Evolutionary conservation across 1,284 basidiomycete species (phyloP).

Genomic region (Boletus sp.): DNA sequence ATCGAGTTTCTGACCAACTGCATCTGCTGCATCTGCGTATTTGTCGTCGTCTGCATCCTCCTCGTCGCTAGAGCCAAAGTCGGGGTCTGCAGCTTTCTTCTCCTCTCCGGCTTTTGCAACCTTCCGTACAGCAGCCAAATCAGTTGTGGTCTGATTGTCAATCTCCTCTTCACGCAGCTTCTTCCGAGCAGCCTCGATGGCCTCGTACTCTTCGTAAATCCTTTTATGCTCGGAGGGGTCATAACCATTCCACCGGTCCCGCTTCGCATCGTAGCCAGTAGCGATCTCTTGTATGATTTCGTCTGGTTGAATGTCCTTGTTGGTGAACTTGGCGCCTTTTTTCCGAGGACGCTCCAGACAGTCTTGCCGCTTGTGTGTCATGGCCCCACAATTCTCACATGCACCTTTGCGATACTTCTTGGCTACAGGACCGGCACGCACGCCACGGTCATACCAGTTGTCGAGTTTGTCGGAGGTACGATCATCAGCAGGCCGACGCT

Average conservation of each 20-base stretch:
- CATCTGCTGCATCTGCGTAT: slow-evolving; percentile 96
- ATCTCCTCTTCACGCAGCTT: slow-evolving; percentile 94
- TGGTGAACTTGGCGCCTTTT: slow-evolving; percentile 93
- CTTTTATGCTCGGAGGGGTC: slow-evolving; percentile 82
- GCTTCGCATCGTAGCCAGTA: slow-evolving; percentile 90
- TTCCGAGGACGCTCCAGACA: slow-evolving; percentile 95
- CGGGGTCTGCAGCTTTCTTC: slow-evolving; percentile 69
- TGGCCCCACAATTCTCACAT: slow-evolving; percentile 97
- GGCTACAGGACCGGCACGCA: slow-evolving; percentile 80
- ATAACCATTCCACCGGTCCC: slow-evolving; percentile 99
- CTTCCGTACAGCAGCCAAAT: slow-evolving; percentile 76
- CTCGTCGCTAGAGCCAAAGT: slow-evolving; percentile 95
- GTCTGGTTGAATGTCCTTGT: slow-evolving; percentile 87
- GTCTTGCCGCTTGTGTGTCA: slow-evolving; percentile 89
- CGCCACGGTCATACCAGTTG: slow-evolving; percentile 92
- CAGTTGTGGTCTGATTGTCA: slow-evolving; percentile 93
- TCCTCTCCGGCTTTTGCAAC: slow-evolving; percentile 76
- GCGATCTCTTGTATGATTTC: slow-evolving; percentile 82
- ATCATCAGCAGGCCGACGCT: slow-evolving; percentile 76
- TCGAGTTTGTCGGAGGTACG: slow-evolving; percentile 68
- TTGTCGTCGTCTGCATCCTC: slow-evolving; percentile 94
- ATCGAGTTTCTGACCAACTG: slow-evolving; percentile 96
- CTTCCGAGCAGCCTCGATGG: slow-evolving; percentile 86
- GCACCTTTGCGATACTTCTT: slow-evolving; percentile 97
- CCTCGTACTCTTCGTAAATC: slow-evolving; percentile 92